These are phyloP conservation scores for Marasmius oreades DNA, from an alignment of 1,284 basidiomycete species.

Conservation along the genomic window DNA sequence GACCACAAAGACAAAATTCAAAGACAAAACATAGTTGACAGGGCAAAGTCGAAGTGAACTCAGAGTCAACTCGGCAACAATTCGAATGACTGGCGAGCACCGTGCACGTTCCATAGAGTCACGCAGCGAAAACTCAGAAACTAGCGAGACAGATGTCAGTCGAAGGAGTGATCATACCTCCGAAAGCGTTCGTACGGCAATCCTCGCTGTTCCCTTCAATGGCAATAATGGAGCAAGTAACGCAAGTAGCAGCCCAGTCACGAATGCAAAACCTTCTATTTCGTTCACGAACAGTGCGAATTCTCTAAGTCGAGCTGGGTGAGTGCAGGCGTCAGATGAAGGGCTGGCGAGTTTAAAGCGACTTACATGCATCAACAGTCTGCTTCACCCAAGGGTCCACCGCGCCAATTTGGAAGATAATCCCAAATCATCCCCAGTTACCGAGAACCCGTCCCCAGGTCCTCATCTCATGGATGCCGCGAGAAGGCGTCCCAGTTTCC, in stretches of 20 bases:
- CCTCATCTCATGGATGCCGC: not conserved
- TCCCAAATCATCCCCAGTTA: not conserved
- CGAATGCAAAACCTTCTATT: not conserved
- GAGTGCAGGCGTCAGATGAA: no score
- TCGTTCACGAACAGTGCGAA: conserved; percentile 20
- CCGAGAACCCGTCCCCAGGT: not conserved
- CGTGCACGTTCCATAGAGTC: no score
- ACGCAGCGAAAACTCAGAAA: no score
- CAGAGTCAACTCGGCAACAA: no score
- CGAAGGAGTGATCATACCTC: no score
- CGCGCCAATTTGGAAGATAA: not conserved
- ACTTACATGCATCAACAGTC: conserved; percentile 7
- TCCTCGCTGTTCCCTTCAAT: not conserved
- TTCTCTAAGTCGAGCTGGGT: conserved; percentile 54
- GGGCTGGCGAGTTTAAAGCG: no score
- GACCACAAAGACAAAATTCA: no score
- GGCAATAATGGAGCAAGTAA: not conserved
- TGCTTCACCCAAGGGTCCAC: not conserved
- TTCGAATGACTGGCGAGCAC: no score
- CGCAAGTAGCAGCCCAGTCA: not conserved
- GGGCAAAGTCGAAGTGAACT: no score
- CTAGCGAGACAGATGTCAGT: no score
- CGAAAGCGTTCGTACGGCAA: not conserved
- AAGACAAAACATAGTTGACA: no score
- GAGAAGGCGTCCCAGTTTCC: not conserved